Evolutionary conservation across 177 flowering plant genomes (phyloP).

Genomic region (Vitis hybrid): DNA sequence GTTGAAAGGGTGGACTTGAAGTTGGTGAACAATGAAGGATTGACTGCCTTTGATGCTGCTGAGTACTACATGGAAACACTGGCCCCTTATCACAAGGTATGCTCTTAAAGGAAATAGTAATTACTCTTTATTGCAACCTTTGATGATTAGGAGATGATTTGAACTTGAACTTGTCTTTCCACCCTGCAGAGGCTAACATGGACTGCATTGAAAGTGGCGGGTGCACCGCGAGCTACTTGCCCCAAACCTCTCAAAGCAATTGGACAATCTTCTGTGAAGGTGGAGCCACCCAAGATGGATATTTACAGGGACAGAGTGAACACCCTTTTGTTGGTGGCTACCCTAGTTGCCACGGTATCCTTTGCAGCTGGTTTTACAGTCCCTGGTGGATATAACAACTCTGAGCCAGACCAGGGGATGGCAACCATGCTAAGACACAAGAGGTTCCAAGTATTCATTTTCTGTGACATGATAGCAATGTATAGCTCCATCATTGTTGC

Average conservation of each 20-base stretch:
- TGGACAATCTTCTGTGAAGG: neutral
- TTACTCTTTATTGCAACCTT: no score
- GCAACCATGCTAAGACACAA: conserved; percentile 19
- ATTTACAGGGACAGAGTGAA: conserved; percentile 1
- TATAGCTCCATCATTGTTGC: conserved; percentile 24
- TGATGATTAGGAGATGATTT: no score
- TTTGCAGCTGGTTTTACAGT: conserved; percentile 27
- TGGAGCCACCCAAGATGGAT: conserved; percentile 12
- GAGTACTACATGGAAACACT: conserved; percentile 9
- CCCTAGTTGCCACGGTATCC: conserved; percentile 35
- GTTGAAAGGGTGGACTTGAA: conserved; percentile 11
- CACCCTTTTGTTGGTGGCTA: conserved; percentile 25
- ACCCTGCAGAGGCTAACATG: neutral
- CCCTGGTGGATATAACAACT: conserved; percentile 17
- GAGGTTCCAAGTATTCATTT: conserved; percentile 22
- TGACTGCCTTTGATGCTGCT: conserved; percentile 24
- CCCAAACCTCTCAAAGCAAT: neutral
- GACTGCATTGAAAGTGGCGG: conserved; percentile 13
- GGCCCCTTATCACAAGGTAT: conserved; percentile 16
- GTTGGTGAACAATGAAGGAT: conserved; percentile 9
- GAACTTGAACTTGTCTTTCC: no score
- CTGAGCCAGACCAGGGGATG: conserved; percentile 32
- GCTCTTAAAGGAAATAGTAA: neutral
- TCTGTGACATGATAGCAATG: conserved; percentile 29
- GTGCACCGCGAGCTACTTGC: conserved; percentile 6